Percentiles rank a stretch among this genome's conserved stretches.
Evolutionary conservation across 2,329 filamentous ascomycete genomes (phyloP).

Genomic region (Penicillium sp.): DNA sequence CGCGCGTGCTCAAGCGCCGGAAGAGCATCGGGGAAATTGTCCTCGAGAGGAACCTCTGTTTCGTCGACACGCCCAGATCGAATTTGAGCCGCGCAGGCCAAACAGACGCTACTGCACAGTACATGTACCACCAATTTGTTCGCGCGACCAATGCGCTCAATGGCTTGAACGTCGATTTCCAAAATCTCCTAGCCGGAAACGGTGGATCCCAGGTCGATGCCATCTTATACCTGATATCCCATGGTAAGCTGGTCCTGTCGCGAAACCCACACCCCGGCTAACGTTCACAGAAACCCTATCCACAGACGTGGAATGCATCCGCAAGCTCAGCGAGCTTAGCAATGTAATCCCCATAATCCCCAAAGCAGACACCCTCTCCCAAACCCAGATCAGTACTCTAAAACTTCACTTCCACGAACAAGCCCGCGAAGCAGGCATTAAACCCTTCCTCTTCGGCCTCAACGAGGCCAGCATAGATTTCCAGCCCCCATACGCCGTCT

Average conservation of each 20-base stretch:
- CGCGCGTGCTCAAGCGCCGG: slow-evolving; percentile 60
- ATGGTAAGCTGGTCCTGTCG: slow-evolving; percentile 57
- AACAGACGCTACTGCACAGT: slow-evolving; percentile 65
- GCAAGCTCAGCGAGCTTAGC: slow-evolving; percentile 69
- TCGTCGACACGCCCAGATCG: slow-evolving; percentile 74
- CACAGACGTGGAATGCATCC: slow-evolving; percentile 71
- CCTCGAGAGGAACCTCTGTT: slow-evolving; percentile 88
- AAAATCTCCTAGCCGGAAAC: slow-evolving; percentile 75
- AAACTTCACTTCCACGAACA: slow-evolving; percentile 56
- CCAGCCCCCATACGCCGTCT: slow-evolving; percentile 70
- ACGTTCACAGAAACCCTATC: slow-evolving; percentile 54
- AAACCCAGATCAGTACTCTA: slow-evolving; percentile 57
- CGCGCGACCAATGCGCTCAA: slow-evolving; percentile 63
- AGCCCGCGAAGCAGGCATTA: slow-evolving; percentile 53
- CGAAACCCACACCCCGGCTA: not conserved
- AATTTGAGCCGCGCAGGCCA: slow-evolving; percentile 56
- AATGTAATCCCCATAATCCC: slow-evolving; percentile 85
- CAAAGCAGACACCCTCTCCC: slow-evolving; percentile 69
- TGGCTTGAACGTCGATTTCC: slow-evolving; percentile 72
- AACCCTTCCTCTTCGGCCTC: slow-evolving; percentile 67
- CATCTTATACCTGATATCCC: slow-evolving; percentile 77
- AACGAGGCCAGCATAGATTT: slow-evolving; percentile 29
- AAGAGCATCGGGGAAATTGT: slow-evolving; percentile 75
- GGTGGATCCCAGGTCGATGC: slow-evolving; percentile 83
- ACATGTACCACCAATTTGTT: slow-evolving; percentile 70